Base-by-base conservation (phyloP, 2,329 filamentous ascomycete genomes). In the Colletotrichum siamense region DNA sequence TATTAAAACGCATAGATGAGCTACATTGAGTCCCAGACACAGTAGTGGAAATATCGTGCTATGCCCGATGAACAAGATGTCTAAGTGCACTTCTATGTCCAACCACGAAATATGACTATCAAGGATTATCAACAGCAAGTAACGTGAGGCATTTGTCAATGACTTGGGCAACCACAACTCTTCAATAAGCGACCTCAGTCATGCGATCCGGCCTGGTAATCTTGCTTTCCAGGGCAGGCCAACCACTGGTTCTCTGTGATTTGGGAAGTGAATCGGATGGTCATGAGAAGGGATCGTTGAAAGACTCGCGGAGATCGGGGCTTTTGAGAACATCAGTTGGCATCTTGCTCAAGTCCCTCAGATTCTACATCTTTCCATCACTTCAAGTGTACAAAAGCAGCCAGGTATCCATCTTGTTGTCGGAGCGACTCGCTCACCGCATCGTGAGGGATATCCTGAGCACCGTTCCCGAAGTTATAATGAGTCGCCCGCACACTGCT, bases 331-430 rank as follows among this genome's bases (percentile, higher is more conserved):
- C 28, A 30, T 0, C 28, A 30, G 3, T 30, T 30, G 30, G 30
- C 44, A 49, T 1, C 9, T 49, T 22, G n/a, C 44, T 49, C 44
- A 22, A 22, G 5, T 13, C 4, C n/a, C n/a, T 49, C 44, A 22
- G 5, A 0, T n/a, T 49, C n/a, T 12, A 22, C 10, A 13, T 0
- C n/a, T 49, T 22, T 3, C 10, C 9, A 49, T 0, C 44, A 22
- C n/a, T 49, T 22, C 0, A 1, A 49, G 44, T 22, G 6, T 49
- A n/a, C 44, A 8, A 22, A 49, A 49, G 44, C 44, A 49, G 44
- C n/a, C 4, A 22, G n/a, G n/a, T 22, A 49, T 13, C 44, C 44
- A 49, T 49, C 44, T 49, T 49, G 10, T 49, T 49, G 44, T 49
- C 44, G 0, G 44, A 49, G 44, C 10, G 44, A 49, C 44, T 49